Evolutionary conservation across 768 basidiomycete species (phyloP).

Genomic region (Boletales sp.): DNA sequence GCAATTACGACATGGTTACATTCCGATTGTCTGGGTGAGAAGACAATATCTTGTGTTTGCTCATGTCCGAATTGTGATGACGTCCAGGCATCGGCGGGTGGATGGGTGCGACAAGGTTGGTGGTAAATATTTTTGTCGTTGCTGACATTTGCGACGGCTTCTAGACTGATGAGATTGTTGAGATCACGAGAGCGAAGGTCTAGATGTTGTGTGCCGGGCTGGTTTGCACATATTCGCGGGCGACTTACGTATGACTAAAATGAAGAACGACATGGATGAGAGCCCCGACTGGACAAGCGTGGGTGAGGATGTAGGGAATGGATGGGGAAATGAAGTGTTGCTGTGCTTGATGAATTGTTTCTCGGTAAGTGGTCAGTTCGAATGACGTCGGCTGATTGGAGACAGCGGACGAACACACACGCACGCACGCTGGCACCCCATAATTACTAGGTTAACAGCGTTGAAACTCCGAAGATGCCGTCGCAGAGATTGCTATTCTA

Average conservation of each 20-base stretch:
- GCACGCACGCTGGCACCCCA: constrained; percentile 6
- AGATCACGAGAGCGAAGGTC: background rate
- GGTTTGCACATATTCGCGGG: background rate
- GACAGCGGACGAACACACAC: background rate
- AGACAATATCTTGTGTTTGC: background rate
- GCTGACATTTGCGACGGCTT: background rate
- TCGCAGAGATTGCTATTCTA: constrained; percentile 9
- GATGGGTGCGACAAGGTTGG: constrained; percentile 4
- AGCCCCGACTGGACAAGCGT: constrained; percentile 5
- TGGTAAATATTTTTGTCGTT: background rate
- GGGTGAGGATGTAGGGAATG: constrained; percentile 7
- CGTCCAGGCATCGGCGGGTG: constrained; percentile 1
- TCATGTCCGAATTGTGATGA: constrained; percentile 3
- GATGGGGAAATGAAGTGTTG: background rate
- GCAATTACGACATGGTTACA: constrained; percentile 14
- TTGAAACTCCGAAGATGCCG: constrained; percentile 13
- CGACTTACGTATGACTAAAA: constrained; percentile 6
- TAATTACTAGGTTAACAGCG: constrained; percentile 18
- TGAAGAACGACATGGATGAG: background rate
- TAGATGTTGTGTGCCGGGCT: background rate
- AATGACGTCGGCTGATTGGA: constrained; percentile 12
- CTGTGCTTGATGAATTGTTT: no score
- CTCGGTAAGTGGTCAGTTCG: constrained; percentile 17
- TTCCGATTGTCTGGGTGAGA: constrained; percentile 13
- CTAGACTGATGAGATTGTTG: background rate